Evolutionary conservation across 495 filamentous ascomycete genomes (phyloP), one percentile per base, ranked within the genome.

Genomic region (Coniosporium apollinis): DNA sequence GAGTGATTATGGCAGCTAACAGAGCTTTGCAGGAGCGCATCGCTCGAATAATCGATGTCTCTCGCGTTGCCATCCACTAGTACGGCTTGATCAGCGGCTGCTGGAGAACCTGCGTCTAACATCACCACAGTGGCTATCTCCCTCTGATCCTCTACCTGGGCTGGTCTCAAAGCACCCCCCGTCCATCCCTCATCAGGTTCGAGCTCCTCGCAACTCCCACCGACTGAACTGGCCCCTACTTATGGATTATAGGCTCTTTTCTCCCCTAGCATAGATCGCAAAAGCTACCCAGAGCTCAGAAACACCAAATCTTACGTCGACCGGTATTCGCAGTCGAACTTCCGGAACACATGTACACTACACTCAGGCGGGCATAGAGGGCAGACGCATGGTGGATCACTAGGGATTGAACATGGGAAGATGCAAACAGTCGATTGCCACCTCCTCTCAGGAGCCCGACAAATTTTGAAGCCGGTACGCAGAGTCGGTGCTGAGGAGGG

Each of bases 91-190:
- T 15, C 13, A 17, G 7, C 22, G 5, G 3, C n/a, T 25, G 13
- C 3, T 4, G 7, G n/a, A 30, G 14, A 24, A 33, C 34, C 21
- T 37, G 11, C 6, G 30, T 21, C 34, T 37, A 24, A 44, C 34
- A 10, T 13, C 13, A 10, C 10, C 11, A 14, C 49, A 93, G 86
- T 65, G 89, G 89, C 57, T 97, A 94, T 56, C 69, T 97, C 30
- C 89, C 89, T 54, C 61, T 97, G 60, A 91, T 97, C 56, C 66
- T 97, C 59, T 97, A 94, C 60, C 79, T 97, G 46, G 89, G 89
- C 43, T 97, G 93, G 63, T 87, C 86, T 28, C 75, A 79, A 52
- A 94, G 86, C 65, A 76, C 83, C 48, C 89, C 89, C 15, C 73
- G 77, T 53, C 89, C 89, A 13, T 76, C 82, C n/a, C 56, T 96